Conservation (phyloP, 441 rosid species). For the Manihot esculenta region DNA sequence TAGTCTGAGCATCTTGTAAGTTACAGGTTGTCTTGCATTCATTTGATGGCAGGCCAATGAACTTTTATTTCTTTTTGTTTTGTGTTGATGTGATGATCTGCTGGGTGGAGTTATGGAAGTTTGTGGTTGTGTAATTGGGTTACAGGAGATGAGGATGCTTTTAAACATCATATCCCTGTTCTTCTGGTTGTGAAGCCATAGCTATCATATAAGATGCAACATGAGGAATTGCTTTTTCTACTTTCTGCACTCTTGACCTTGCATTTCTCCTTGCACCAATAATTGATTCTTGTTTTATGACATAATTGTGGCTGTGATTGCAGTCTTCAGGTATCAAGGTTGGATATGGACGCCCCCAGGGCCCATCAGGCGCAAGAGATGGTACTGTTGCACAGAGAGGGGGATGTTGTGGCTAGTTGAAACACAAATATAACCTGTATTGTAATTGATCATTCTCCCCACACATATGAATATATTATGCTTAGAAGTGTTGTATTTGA, state of each 20-base stretch:
- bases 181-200: not conserved
- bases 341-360: conserved; percentile 84
- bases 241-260: not conserved
- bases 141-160: no score
- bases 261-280: not conserved
- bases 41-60: not conserved
- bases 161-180: not conserved
- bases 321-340: conserved; percentile 93
- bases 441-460: conserved; percentile 12
- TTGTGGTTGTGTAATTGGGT: no score
- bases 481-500: conserved; percentile 12
- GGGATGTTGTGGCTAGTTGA: conserved; percentile 68
- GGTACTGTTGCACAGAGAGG: conserved; percentile 70
- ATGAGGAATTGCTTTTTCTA: not conserved
- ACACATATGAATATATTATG: conserved; percentile 16
- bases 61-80: no score
- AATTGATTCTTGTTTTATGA: not conserved
- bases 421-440: conserved; percentile 12
- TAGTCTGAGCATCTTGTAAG: not conserved
- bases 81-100: not conserved
- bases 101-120: not conserved
- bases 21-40: not conserved
- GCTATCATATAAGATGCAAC: not conserved
- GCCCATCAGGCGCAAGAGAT: conserved; percentile 82
- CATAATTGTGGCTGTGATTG: conserved; percentile 4